phyloP scores from a whole-genome alignment of 2,329 filamentous ascomycete genomes.

The Sporothrix pallida region DNA sequence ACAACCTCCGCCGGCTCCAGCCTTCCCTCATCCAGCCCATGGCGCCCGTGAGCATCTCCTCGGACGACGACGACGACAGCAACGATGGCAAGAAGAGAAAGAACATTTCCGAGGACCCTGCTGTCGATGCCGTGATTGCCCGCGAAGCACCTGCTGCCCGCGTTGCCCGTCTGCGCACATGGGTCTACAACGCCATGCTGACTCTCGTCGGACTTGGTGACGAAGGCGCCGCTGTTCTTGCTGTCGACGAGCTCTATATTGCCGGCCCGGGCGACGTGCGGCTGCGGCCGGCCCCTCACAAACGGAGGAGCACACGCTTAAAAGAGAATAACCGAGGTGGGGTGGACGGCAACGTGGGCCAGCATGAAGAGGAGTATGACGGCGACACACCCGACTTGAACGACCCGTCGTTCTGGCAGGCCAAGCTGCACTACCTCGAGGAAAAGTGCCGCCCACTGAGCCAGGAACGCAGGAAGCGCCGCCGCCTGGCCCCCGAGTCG shows the following conservation, averaged over 20 bases:
- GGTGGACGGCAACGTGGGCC: not conserved
- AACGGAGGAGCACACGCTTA: not conserved
- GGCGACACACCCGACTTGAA: slow-evolving; percentile 4
- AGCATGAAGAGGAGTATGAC: not conserved
- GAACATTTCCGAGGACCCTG: not conserved
- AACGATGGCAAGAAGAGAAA: not conserved
- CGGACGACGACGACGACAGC: slow-evolving; percentile 5
- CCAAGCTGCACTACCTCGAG: slow-evolving; percentile 34
- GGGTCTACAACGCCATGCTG: slow-evolving; percentile 35
- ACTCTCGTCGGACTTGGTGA: slow-evolving; percentile 30
- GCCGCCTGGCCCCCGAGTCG: slow-evolving; percentile 23
- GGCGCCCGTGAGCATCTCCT: slow-evolving; percentile 35
- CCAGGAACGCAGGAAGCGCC: slow-evolving; percentile 30
- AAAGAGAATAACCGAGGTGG: not conserved
- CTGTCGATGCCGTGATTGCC: not conserved
- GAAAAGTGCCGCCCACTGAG: slow-evolving; percentile 33
- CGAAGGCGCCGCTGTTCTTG: slow-evolving; percentile 30
- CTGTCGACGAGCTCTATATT: slow-evolving; percentile 34
- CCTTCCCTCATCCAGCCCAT: slow-evolving; percentile 34
- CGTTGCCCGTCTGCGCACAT: slow-evolving; percentile 27
- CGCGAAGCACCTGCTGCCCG: not conserved
- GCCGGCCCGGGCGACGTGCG: slow-evolving; percentile 34
- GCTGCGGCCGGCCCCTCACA: slow-evolving; percentile 4
- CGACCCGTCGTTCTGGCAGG: slow-evolving; percentile 33
- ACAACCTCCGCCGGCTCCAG: slow-evolving; percentile 33